Evolutionary conservation across 495 filamentous ascomycete genomes (phyloP).

Genomic region (Tuber umbilicatum): DNA sequence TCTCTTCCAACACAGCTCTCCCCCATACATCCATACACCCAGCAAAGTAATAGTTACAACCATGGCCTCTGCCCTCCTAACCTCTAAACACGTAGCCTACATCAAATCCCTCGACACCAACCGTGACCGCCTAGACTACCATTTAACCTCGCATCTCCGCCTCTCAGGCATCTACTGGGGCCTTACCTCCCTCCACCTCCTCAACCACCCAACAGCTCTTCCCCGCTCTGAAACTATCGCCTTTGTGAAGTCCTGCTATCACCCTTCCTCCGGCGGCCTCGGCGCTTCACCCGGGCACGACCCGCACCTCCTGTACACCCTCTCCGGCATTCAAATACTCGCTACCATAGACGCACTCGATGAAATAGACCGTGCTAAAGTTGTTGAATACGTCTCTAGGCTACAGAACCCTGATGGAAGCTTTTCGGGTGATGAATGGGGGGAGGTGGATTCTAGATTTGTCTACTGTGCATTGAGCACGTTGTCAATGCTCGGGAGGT

Average conservation of each 20-base stretch:
- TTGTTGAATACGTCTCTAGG: slow-evolving; percentile 53
- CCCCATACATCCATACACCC: not conserved
- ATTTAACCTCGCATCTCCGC: slow-evolving; percentile 91
- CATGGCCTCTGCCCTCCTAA: slow-evolving; percentile 27
- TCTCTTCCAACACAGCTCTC: not conserved
- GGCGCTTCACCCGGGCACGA: slow-evolving; percentile 91
- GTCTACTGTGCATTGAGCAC: slow-evolving; percentile 82
- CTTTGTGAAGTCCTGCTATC: slow-evolving; percentile 87
- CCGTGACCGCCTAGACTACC: slow-evolving; percentile 92
- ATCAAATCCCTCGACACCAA: slow-evolving; percentile 86
- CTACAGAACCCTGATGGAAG: slow-evolving; percentile 76
- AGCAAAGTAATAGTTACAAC: not conserved
- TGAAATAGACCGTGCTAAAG: slow-evolving; percentile 56
- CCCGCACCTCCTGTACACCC: slow-evolving; percentile 88
- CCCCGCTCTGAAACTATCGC: slow-evolving; percentile 74
- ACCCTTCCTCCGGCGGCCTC: slow-evolving; percentile 56
- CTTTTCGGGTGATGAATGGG: slow-evolving; percentile 92
- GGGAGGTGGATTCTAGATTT: slow-evolving; percentile 90
- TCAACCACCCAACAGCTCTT: slow-evolving; percentile 71
- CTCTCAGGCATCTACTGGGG: slow-evolving; percentile 97
- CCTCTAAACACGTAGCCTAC: slow-evolving; percentile 80
- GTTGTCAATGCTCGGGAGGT: slow-evolving; percentile 67
- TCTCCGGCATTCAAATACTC: slow-evolving; percentile 87
- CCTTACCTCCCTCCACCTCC: slow-evolving; percentile 75
- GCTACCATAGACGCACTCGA: slow-evolving; percentile 76